phyloP scores from a whole-genome alignment of 1,284 basidiomycete species.

The Malassezia nana region DNA sequence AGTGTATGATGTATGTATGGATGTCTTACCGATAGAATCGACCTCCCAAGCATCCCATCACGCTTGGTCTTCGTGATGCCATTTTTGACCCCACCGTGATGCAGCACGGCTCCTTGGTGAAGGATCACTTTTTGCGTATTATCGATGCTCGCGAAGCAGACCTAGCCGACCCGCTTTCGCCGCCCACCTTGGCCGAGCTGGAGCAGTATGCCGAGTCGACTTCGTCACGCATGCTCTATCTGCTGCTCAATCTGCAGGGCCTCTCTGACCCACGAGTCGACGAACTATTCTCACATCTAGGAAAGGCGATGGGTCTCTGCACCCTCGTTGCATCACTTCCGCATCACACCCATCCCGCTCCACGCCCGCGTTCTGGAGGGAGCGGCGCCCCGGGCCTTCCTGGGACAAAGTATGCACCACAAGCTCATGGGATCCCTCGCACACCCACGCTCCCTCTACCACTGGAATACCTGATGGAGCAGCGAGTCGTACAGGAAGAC shows the following conservation, averaged over 20 bases:
- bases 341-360: conserved; percentile 36
- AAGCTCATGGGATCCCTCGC: conserved; percentile 9
- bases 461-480: conserved; percentile 67
- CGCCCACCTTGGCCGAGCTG: conserved; percentile 33
- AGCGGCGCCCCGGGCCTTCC: conserved; percentile 3
- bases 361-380: conserved; percentile 21
- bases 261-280: conserved; percentile 33
- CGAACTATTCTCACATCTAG: conserved; percentile 44
- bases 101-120: conserved; percentile 30
- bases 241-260: conserved; percentile 27
- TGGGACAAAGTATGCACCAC: conserved; percentile 13
- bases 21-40: conserved; percentile 19
- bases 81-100: conserved; percentile 35
- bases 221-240: conserved; percentile 36
- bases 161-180: conserved; percentile 27
- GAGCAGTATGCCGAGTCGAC: conserved; percentile 41
- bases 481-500: conserved; percentile 74
- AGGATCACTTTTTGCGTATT: conserved; percentile 43
- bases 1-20: conserved; percentile 22
- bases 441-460: conserved; percentile 61
- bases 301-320: conserved; percentile 40
- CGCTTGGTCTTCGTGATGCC: conserved; percentile 34
- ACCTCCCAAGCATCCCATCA: conserved; percentile 37
- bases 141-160: conserved; percentile 43
- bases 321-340: conserved; percentile 32